Base-by-base conservation (phyloP, 352 stramenopile genomes). In the Pythium aristosporum region DNA sequence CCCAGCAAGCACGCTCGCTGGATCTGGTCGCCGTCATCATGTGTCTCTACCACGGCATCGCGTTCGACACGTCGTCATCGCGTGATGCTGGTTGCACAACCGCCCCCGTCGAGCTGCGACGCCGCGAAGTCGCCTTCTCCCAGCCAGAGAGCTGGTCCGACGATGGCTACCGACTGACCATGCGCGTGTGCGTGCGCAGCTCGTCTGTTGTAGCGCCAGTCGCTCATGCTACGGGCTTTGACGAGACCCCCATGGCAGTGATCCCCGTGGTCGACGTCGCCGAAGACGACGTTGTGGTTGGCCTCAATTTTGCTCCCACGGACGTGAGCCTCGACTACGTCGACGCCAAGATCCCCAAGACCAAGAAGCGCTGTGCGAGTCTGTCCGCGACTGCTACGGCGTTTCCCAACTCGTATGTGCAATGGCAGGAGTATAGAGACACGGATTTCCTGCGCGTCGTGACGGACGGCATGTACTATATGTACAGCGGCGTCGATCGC, bases 81-180 rank as follows among this genome's bases (percentile, higher is more conserved):
- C 37, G 11, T 42, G 37, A 42, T 18, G 34, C 57, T 5, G 8
- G 43, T 28, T 66, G 41, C 42, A 8, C 43, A 20, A 47, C 32
- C 1, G 37, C 16, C 8, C 42, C 60, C 2, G 16, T 61, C 5
- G 46, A 67, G 37, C 52, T 67, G 15, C 30, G 20, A 15, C 60
- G 60, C 16, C 51, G 51, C 51, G 60, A 67, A 30, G 60, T 61
- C 60, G 60, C 51, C 18, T 67, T 61, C 43, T 48, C 50, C 11
- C 41, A 55, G 43, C 52, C 60, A 11, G 60, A 61, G 20, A 61
- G 15, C 30, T 67, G 59, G 59, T 41, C 49, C 13, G 59, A 51
- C 51, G 51, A 54, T 23, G 42, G 44, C 60, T 61, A 67, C n/a
- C 51, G 50, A 1, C n/a, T 67, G 42, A 61, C 49, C 21, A 50